These are phyloP conservation scores for Puccinia sorghi DNA, from an alignment of 1,284 basidiomycete genomes.

Conservation along the genomic window DNA sequence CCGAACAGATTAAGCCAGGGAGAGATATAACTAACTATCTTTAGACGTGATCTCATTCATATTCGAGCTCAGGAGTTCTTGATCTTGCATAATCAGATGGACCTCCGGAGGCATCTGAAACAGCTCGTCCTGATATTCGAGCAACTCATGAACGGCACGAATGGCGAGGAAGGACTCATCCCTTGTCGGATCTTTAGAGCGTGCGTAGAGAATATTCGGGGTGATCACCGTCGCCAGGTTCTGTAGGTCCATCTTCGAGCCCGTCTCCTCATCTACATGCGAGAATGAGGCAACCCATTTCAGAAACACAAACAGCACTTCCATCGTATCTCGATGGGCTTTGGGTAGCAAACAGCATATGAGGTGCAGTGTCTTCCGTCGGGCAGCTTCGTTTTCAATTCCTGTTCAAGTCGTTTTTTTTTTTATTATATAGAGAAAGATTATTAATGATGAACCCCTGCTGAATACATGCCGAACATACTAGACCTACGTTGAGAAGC, in stretches of 20 bases:
- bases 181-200: conserved; percentile 74
- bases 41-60: conserved; percentile 49
- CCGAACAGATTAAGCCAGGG: neutral
- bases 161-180: conserved; percentile 94
- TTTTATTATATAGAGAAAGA: neutral
- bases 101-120: conserved; percentile 66
- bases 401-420: conserved; percentile 58
- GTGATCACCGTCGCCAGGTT: conserved; percentile 98
- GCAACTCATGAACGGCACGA: conserved; percentile 74
- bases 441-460: conserved; percentile 17
- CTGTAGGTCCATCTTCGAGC: conserved; percentile 95
- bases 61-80: conserved; percentile 42
- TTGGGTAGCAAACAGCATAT: conserved; percentile 85
- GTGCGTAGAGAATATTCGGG: conserved; percentile 87
- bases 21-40: conserved; percentile 37
- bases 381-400: conserved; percentile 73
- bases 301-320: conserved; percentile 95
- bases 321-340: conserved; percentile 92
- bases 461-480: neutral
- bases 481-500: conserved; percentile 75
- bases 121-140: conserved; percentile 93
- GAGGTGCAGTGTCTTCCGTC: conserved; percentile 80
- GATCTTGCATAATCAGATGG: conserved; percentile 34
- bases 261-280: conserved; percentile 95
- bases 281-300: conserved; percentile 99